phyloP scores from a whole-genome alignment of 2,329 filamentous ascomycete species.

The Aspergillus floridensis region DNA sequence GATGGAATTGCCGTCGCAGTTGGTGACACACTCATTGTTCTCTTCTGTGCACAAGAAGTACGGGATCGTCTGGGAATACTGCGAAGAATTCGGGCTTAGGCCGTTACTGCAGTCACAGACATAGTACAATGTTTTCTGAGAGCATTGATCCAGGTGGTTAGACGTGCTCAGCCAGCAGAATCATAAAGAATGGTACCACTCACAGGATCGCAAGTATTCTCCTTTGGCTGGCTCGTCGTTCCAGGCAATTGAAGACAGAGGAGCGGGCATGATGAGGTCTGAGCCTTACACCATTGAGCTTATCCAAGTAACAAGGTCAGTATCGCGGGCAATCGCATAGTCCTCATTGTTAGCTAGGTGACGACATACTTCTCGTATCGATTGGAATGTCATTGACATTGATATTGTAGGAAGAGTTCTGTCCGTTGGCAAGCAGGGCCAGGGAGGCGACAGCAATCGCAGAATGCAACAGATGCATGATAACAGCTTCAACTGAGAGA shows the following conservation, averaged over 20 bases:
- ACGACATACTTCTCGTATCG: conserved; percentile 36
- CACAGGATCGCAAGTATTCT: conserved; percentile 45
- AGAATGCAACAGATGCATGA: conserved; percentile 27
- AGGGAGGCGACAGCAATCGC: conserved; percentile 34
- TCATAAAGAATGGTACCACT: conserved; percentile 2
- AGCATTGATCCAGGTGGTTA: neutral
- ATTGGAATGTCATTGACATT: conserved; percentile 37
- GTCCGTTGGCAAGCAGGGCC: conserved; percentile 34
- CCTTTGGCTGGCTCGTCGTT: conserved; percentile 31
- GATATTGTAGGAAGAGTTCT: conserved; percentile 25
- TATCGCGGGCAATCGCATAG: neutral
- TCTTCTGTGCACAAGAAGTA: conserved; percentile 60
- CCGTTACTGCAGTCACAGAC: conserved; percentile 56
- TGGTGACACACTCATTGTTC: conserved; percentile 55
- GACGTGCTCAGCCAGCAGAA: neutral
- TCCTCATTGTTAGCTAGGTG: neutral
- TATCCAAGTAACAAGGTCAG: conserved; percentile 10
- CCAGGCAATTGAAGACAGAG: conserved; percentile 44
- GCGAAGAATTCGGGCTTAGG: conserved; percentile 55
- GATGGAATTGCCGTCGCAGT: conserved; percentile 48
- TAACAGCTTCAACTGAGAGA: conserved; percentile 8
- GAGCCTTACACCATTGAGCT: conserved; percentile 46
- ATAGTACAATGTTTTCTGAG: conserved; percentile 50
- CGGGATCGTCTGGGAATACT: conserved; percentile 62
- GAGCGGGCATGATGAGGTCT: conserved; percentile 44